phyloP scores from a whole-genome alignment of 2,329 filamentous ascomycete genomes.

The Penicillium sp. region DNA sequence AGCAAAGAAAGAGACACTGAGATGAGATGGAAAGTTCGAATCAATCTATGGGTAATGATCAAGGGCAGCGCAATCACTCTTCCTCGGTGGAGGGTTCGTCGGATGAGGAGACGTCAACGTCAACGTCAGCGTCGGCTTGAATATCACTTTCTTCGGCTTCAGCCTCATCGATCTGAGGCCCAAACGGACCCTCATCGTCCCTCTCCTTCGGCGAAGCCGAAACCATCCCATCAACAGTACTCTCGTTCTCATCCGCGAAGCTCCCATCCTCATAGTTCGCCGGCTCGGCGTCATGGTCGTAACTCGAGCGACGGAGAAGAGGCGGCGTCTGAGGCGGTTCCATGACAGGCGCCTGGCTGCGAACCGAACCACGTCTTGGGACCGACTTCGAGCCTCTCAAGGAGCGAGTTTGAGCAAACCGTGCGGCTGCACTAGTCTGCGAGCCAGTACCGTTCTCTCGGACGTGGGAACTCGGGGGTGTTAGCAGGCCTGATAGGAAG shows the following conservation, averaged over 20 bases:
- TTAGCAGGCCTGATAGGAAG: constrained; percentile 77
- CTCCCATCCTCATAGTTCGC: constrained; percentile 46
- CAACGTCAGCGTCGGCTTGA: background rate
- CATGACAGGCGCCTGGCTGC: constrained; percentile 28
- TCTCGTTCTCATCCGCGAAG: constrained; percentile 49
- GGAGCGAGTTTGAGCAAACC: constrained; percentile 35
- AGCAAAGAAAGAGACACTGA: constrained; percentile 3
- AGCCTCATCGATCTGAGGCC: constrained; percentile 25
- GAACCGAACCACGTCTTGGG: constrained; percentile 31
- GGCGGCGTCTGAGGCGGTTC: constrained; percentile 51
- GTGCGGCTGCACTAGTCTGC: constrained; percentile 34
- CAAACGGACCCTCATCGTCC: constrained; percentile 32
- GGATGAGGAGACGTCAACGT: constrained; percentile 6
- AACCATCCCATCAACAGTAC: constrained; percentile 44
- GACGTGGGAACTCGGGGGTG: constrained; percentile 75
- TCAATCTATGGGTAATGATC: constrained; percentile 2
- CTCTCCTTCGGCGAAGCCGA: constrained; percentile 33
- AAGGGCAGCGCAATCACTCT: background rate
- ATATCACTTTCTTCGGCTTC: constrained; percentile 2
- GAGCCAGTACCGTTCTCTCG: constrained; percentile 56
- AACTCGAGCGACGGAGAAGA: constrained; percentile 54
- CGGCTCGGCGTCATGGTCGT: constrained; percentile 59
- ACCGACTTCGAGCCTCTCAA: constrained; percentile 31
- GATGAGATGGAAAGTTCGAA: background rate
- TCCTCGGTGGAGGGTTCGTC: constrained; percentile 10